phyloP scores from a whole-genome alignment of 257 asterid genomes.

The Solanum paucissectum region DNA sequence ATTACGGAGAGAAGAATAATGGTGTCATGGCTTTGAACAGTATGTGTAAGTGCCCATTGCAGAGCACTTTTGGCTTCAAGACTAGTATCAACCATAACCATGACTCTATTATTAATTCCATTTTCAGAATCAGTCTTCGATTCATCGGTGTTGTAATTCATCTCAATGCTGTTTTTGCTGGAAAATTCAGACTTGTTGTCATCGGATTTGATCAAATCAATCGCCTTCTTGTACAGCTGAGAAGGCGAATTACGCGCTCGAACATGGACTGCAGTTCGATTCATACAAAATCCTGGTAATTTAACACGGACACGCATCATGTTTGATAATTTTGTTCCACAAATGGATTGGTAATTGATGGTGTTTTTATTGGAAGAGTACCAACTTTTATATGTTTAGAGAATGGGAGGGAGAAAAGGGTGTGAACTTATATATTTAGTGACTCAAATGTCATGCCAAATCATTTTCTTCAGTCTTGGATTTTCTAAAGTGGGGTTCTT shows the following conservation, averaged over 20 bases:
- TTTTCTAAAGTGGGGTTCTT: slow-evolving; percentile 10
- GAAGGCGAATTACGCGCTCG: slow-evolving; percentile 46
- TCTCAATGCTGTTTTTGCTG: slow-evolving; percentile 21
- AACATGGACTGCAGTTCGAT: slow-evolving; percentile 30
- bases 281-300: slow-evolving; percentile 43
- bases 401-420: not conserved
- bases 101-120: slow-evolving; percentile 64
- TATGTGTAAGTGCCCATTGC: slow-evolving; percentile 80
- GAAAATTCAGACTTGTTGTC: slow-evolving; percentile 21
- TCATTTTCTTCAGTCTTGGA: slow-evolving; percentile 16
- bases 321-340: not conserved
- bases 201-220: slow-evolving; percentile 19
- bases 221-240: slow-evolving; percentile 19
- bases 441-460: slow-evolving; percentile 17
- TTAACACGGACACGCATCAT: slow-evolving; percentile 13
- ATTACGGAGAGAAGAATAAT: slow-evolving; percentile 55
- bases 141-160: slow-evolving; percentile 21
- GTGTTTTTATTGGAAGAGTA: not conserved
- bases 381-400: not conserved
- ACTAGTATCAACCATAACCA: slow-evolving; percentile 71
- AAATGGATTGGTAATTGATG: not conserved
- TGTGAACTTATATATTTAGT: not conserved
- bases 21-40: slow-evolving; percentile 62
- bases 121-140: slow-evolving; percentile 20
- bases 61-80: slow-evolving; percentile 63